Evolutionary conservation across 2,329 filamentous ascomycete species (phyloP).

Genomic region (Pseudogymnoascus sp.): DNA sequence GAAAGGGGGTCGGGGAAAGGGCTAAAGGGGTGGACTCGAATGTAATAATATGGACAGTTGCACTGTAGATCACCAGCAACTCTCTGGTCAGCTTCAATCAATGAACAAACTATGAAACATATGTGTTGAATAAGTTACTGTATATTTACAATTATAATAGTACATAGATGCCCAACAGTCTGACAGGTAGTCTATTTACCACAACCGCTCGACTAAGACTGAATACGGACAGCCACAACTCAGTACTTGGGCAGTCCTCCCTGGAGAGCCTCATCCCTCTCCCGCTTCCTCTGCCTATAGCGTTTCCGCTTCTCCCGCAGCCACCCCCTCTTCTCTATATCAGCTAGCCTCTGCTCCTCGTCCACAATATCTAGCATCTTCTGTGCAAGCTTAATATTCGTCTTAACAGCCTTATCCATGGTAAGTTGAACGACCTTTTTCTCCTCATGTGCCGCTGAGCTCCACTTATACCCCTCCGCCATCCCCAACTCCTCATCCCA

Average conservation of each 20-base stretch:
- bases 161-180: neutral
- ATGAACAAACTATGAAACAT: neutral
- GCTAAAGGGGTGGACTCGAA: neutral
- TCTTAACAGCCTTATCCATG: constrained; percentile 23
- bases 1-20: neutral
- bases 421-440: neutral
- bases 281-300: neutral
- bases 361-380: constrained; percentile 40
- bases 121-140: neutral
- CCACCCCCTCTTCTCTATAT: constrained; percentile 25
- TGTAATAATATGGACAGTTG: neutral
- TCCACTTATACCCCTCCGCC: constrained; percentile 2
- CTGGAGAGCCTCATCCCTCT: neutral
- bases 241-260: neutral
- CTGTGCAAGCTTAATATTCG: constrained; percentile 23
- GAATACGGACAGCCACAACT: neutral
- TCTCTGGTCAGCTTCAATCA: neutral
- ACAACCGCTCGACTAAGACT: neutral
- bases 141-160: neutral
- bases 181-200: neutral
- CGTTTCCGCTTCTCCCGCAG: constrained; percentile 1
- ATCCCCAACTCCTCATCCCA: constrained; percentile 33
- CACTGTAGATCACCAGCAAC: neutral
- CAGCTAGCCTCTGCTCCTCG: constrained; percentile 36
- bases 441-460: constrained; percentile 7